Conservation (phyloP, 2,329 filamentous ascomycete genomes). For the Colletotrichum noveboracense region DNA sequence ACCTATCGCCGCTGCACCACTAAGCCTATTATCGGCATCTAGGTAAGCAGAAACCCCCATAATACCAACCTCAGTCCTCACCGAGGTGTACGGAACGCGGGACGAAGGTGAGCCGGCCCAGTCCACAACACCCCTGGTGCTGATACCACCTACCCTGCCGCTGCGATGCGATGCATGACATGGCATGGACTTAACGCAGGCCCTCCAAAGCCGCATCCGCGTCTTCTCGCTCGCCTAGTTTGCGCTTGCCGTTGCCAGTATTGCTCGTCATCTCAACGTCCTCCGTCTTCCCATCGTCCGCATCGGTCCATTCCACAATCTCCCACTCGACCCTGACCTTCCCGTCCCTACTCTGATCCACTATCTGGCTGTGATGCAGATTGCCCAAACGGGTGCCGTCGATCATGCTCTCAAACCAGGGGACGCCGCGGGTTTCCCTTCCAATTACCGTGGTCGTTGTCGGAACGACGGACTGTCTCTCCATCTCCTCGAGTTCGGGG, state of each 20-base stretch:
- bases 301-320: slow-evolving; percentile 72
- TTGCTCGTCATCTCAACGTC: slow-evolving; percentile 40
- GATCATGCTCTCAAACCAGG: slow-evolving; percentile 87
- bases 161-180: slow-evolving; percentile 13
- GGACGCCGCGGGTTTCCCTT: slow-evolving; percentile 73
- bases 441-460: slow-evolving; percentile 39
- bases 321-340: slow-evolving; percentile 80
- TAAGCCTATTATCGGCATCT: not conserved
- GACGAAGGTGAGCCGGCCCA: slow-evolving; percentile 19
- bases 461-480: slow-evolving; percentile 26
- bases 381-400: slow-evolving; percentile 76
- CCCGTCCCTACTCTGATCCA: slow-evolving; percentile 63
- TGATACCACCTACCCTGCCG: not conserved
- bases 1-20: not conserved
- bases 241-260: slow-evolving; percentile 60
- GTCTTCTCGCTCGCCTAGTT: slow-evolving; percentile 49
- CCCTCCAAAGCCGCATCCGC: slow-evolving; percentile 14
- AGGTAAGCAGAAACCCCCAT: not conserved
- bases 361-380: slow-evolving; percentile 65
- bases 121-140: not conserved
- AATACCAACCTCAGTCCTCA: not conserved
- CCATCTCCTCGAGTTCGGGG: slow-evolving; percentile 46
- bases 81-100: slow-evolving; percentile 15
- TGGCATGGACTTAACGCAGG: slow-evolving; percentile 11
- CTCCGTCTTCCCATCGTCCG: slow-evolving; percentile 43